Conservation (phyloP, 371 early-diverging fungal species). For the Mortierella sp. region DNA sequence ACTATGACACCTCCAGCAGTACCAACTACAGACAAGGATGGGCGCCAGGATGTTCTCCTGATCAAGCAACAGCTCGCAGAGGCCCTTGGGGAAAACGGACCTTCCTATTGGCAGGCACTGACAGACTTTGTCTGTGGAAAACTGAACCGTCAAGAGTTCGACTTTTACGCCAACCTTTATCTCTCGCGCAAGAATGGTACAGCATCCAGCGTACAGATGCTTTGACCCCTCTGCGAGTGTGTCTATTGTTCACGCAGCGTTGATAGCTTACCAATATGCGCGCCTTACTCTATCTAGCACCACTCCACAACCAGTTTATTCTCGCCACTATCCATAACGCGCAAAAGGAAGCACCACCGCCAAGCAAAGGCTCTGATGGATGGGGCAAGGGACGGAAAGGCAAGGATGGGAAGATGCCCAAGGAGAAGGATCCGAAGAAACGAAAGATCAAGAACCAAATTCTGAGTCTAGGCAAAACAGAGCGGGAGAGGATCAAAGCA, state of each 20-base stretch:
- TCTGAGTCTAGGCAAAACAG: conserved; percentile 76
- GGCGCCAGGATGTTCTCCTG: conserved; percentile 75
- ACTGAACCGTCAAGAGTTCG: conserved; percentile 81
- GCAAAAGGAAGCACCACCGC: conserved; percentile 75
- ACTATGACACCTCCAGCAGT: too few species aligned
- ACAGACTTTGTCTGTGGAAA: conserved; percentile 82
- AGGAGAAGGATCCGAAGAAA: conserved; percentile 64
- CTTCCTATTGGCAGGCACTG: conserved; percentile 81
- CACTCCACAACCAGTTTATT: conserved; percentile 84
- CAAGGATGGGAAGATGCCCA: conserved; percentile 60
- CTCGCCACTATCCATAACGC: conserved; percentile 83
- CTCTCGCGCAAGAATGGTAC: conserved; percentile 71
- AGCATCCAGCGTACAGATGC: not conserved
- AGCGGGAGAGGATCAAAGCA: conserved; percentile 73
- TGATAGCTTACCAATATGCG: not conserved
- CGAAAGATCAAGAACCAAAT: conserved; percentile 75
- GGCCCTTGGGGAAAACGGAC: conserved; percentile 81
- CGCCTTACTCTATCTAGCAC: conserved; percentile 55
- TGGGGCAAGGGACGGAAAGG: conserved; percentile 73
- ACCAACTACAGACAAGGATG: conserved; percentile 52
- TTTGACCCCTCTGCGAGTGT: not conserved
- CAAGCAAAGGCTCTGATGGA: conserved; percentile 71
- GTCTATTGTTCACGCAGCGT: not conserved
- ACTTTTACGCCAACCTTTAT: conserved; percentile 79
- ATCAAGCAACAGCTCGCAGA: conserved; percentile 84